Evolutionary conservation across 805 yeast genomes (phyloP).

Genomic region (Ogataea ganodermae): DNA sequence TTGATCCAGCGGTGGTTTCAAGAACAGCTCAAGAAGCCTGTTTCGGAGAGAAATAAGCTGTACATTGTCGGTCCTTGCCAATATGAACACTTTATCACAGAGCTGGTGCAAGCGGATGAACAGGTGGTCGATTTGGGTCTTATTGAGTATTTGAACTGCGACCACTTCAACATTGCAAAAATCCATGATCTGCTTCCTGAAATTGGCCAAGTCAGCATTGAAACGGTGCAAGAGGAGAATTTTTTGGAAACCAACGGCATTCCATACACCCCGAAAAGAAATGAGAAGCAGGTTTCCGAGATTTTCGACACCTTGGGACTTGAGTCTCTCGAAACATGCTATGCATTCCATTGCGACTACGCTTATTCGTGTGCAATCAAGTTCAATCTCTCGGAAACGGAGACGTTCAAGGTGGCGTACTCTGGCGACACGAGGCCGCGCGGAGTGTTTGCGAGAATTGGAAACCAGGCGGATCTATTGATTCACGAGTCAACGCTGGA

Average conservation of each 20-base stretch:
- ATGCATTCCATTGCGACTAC: constrained; percentile 83
- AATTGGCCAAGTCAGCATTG: constrained; percentile 30
- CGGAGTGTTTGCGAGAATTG: constrained; percentile 58
- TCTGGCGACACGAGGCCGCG: constrained; percentile 96
- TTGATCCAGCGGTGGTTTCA: constrained; percentile 67
- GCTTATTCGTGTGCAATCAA: constrained; percentile 69
- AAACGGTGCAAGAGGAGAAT: constrained; percentile 22
- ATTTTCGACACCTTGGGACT: constrained; percentile 49
- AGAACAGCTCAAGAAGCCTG: constrained; percentile 40
- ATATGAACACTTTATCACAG: constrained; percentile 63
- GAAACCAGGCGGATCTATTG: constrained; percentile 65
- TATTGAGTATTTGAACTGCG: constrained; percentile 31
- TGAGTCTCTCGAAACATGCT: constrained; percentile 53
- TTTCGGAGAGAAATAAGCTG: constrained; percentile 39
- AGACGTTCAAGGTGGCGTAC: constrained; percentile 69
- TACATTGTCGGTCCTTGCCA: constrained; percentile 77
- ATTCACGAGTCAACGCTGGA: constrained; percentile 95
- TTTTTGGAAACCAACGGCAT: constrained; percentile 16
- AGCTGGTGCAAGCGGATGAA: constrained; percentile 49
- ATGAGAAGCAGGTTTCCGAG: constrained; percentile 11
- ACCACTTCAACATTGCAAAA: constrained; percentile 30
- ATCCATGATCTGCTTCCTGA: constrained; percentile 15
- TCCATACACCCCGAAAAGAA: constrained; percentile 1
- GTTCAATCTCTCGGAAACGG: constrained; percentile 36
- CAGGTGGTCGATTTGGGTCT: constrained; percentile 17